phyloP scores from a whole-genome alignment of 176 grass and related monocot species.

The Eleusine coracana region DNA sequence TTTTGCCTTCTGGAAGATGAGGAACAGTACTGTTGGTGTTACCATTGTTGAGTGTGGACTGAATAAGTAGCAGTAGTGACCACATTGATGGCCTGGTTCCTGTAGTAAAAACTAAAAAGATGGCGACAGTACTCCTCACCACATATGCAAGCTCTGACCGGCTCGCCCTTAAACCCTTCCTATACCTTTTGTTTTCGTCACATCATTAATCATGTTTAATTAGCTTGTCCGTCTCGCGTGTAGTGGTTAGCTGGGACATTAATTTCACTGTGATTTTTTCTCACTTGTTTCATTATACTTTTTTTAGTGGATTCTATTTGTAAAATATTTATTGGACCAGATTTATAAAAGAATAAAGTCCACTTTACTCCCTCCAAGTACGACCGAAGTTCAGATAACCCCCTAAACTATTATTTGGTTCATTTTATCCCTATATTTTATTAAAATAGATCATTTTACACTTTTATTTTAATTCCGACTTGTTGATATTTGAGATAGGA shows the following conservation, averaged over 20 bases:
- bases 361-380: too few relatives aligned
- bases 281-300: not conserved
- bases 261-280: not conserved
- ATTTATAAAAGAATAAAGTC: too few relatives aligned
- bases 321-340: too few relatives aligned
- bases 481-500: too few relatives aligned
- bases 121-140: not conserved
- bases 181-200: not conserved
- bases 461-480: too few relatives aligned
- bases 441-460: too few relatives aligned
- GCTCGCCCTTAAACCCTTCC: constrained; percentile 16
- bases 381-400: too few relatives aligned
- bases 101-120: not conserved
- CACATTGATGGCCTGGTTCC: constrained; percentile 23
- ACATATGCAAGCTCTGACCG: constrained; percentile 48
- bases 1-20: constrained; percentile 21
- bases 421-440: too few relatives aligned
- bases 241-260: not conserved
- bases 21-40: not conserved
- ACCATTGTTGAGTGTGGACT: not conserved
- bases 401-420: too few relatives aligned
- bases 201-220: not conserved
- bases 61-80: not conserved
- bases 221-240: not conserved
- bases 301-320: too few relatives aligned